A percentile compares a stretch with the other conserved stretches of the same genome.
phyloP scores from a whole-genome alignment of 2,329 filamentous ascomycete species.

The Pleoardoris graminearum region DNA sequence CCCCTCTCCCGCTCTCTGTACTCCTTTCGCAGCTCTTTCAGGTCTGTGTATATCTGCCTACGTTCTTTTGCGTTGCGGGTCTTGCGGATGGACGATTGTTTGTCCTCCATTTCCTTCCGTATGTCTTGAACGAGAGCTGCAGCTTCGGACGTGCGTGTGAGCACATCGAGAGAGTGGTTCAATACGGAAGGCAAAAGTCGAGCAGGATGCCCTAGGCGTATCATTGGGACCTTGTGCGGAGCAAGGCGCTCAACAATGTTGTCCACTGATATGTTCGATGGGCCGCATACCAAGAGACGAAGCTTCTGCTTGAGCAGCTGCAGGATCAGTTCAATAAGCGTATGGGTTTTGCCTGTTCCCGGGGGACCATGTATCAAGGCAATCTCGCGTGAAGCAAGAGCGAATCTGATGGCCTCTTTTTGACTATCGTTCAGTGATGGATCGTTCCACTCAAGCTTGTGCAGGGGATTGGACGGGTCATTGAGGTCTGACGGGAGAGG shows the following conservation, averaged over 20 bases:
- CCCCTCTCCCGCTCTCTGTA: slow-evolving; percentile 81
- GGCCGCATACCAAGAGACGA: slow-evolving; percentile 88
- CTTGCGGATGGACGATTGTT: slow-evolving; percentile 86
- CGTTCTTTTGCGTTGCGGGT: slow-evolving; percentile 79
- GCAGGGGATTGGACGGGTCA: slow-evolving; percentile 44
- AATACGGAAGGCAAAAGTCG: slow-evolving; percentile 85
- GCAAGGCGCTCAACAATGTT: slow-evolving; percentile 94
- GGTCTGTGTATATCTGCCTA: slow-evolving; percentile 78
- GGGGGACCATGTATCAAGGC: slow-evolving; percentile 93
- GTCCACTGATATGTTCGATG: slow-evolving; percentile 96
- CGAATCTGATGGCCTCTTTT: slow-evolving; percentile 73
- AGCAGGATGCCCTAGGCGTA: slow-evolving; percentile 90
- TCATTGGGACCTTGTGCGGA: slow-evolving; percentile 80
- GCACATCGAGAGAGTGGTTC: slow-evolving; percentile 85
- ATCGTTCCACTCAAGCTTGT: slow-evolving; percentile 58
- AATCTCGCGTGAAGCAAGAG: slow-evolving; percentile 77
- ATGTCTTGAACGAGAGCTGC: slow-evolving; percentile 89
- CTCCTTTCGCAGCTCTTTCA: slow-evolving; percentile 85
- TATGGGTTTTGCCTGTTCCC: slow-evolving; percentile 96
- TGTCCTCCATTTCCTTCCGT: slow-evolving; percentile 87
- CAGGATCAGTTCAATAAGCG: slow-evolving; percentile 91
- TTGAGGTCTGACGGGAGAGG: slow-evolving; percentile 52
- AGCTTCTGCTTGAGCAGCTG: slow-evolving; percentile 76
- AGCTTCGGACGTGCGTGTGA: slow-evolving; percentile 88
- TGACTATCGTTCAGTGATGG: slow-evolving; percentile 64